Percentiles rank a stretch among this genome's conserved stretches.
These are phyloP conservation scores for Petunia hybrid DNA, from an alignment of 305 asterid species.

Conservation along the genomic window DNA sequence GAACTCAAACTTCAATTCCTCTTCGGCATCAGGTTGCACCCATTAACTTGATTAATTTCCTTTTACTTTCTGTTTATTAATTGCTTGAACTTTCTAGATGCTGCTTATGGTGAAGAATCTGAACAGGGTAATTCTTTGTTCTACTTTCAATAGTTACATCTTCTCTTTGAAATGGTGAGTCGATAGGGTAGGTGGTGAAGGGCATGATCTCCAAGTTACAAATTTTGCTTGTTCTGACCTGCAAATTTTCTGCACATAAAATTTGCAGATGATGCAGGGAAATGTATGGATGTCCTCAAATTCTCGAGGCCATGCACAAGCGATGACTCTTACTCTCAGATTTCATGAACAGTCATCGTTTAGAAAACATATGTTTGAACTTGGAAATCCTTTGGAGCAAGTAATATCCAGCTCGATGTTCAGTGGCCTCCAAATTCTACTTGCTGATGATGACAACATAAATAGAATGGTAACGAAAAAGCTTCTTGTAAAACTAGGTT, in stretches of 20 bases:
- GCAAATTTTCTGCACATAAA: background rate
- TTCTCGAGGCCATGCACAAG: constrained; percentile 42
- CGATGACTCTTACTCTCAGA: constrained; percentile 46
- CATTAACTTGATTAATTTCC: no score
- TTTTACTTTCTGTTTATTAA: no score
- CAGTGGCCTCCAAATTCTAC: constrained; percentile 47
- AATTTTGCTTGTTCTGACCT: background rate
- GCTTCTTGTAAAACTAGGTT: constrained; percentile 52
- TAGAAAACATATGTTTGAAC: constrained; percentile 45
- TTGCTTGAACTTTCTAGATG: background rate
- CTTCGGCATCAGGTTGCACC: no score
- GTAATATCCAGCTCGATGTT: constrained; percentile 38
- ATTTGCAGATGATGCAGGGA: constrained; percentile 59
- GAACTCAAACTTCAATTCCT: no score
- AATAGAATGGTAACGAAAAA: constrained; percentile 53
- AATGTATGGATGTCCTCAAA: constrained; percentile 49
- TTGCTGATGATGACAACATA: constrained; percentile 50
- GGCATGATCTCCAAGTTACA: no score
- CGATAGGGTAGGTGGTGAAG: no score
- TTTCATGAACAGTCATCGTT: constrained; percentile 45
- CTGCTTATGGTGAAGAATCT: background rate
- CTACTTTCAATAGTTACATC: background rate
- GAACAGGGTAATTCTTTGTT: background rate
- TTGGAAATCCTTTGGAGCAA: constrained; percentile 37
- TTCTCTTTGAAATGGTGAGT: background rate